A percentile compares a stretch with the other conserved stretches of the same genome.
Evolutionary conservation across 352 stramenopile species (phyloP).

Genomic region (Phytophthora cactorum): DNA sequence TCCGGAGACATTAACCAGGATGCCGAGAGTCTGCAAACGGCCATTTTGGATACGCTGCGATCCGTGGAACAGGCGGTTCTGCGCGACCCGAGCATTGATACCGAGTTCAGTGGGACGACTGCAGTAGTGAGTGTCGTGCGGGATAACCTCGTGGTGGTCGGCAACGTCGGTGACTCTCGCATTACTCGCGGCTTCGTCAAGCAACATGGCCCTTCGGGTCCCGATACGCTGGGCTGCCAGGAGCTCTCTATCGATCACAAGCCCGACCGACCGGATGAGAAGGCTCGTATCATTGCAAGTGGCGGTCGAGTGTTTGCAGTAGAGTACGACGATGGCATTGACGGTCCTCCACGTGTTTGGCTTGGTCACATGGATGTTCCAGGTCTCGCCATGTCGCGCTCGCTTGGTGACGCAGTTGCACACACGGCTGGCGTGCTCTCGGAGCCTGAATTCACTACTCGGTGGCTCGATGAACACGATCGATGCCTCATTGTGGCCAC

Average conservation of each 20-base stretch:
- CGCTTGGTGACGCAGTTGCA: slow-evolving; percentile 96
- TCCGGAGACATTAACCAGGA: slow-evolving; percentile 67
- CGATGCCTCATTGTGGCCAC: slow-evolving; percentile 97
- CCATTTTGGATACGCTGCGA: slow-evolving; percentile 60
- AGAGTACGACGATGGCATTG: slow-evolving; percentile 98
- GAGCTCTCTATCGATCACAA: slow-evolving; percentile 98
- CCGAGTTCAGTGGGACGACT: slow-evolving; percentile 92
- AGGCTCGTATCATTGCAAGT: slow-evolving; percentile 93
- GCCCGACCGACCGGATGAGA: slow-evolving; percentile 95
- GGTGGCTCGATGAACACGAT: slow-evolving; percentile 82
- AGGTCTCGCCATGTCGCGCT: slow-evolving; percentile 97
- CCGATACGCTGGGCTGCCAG: slow-evolving; percentile 48
- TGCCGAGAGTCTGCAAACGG: slow-evolving; percentile 55
- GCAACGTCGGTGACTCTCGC: slow-evolving; percentile 98
- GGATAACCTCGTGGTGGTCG: slow-evolving; percentile 89
- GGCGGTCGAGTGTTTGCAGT: slow-evolving; percentile 98
- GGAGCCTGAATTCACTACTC: slow-evolving; percentile 95
- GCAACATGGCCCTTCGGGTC: slow-evolving; percentile 19
- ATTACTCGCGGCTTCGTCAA: slow-evolving; percentile 90
- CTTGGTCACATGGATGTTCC: slow-evolving; percentile 98
- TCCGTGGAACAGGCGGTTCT: slow-evolving; percentile 86
- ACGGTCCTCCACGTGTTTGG: slow-evolving; percentile 98
- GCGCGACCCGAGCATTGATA: slow-evolving; percentile 92
- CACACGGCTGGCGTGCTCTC: slow-evolving; percentile 96
- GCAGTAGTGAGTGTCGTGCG: slow-evolving; percentile 78